Conservation (phyloP, 148 eudicot species). For the Chenopodium album region DNA sequence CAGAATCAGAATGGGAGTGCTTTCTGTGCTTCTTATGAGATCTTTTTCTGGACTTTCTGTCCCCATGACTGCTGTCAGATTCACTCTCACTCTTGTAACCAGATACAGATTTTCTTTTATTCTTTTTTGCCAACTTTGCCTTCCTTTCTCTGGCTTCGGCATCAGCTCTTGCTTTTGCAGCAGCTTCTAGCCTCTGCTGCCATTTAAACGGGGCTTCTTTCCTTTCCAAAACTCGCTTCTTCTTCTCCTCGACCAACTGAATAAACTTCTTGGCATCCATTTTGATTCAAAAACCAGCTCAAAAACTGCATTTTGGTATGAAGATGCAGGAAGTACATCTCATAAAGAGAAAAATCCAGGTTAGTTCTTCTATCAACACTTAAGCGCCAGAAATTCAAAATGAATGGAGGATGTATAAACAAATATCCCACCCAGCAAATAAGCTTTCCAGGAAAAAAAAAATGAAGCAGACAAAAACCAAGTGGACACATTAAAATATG, state of each 20-base stretch:
- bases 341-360: conserved; percentile 87
- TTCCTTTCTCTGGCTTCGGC: conserved; percentile 72
- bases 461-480: too few species aligned
- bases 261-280: conserved; percentile 97
- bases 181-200: conserved; percentile 92
- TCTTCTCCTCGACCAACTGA: conserved; percentile 91
- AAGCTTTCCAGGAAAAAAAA: not conserved
- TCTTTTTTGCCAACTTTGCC: conserved; percentile 53
- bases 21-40: conserved; percentile 59
- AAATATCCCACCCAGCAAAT: not conserved
- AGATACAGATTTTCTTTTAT: conserved; percentile 49
- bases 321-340: conserved; percentile 97
- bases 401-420: not conserved
- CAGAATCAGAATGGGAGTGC: conserved; percentile 51
- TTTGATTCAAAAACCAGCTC: conserved; percentile 51
- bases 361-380: conserved; percentile 70
- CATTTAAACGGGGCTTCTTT: conserved; percentile 94
- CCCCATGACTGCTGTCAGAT: conserved; percentile 42
- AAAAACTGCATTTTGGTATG: conserved; percentile 98
- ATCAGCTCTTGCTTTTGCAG: conserved; percentile 66
- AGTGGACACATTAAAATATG: not conserved
- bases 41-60: conserved; percentile 44
- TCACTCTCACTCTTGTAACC: conserved; percentile 50
- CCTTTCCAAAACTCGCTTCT: conserved; percentile 69
- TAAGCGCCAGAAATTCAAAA: not conserved